Evolutionary conservation across 2,329 filamentous ascomycete species (phyloP), one percentile per base, ranked within the genome.

Genomic region (Leptographium lundbergii): DNA sequence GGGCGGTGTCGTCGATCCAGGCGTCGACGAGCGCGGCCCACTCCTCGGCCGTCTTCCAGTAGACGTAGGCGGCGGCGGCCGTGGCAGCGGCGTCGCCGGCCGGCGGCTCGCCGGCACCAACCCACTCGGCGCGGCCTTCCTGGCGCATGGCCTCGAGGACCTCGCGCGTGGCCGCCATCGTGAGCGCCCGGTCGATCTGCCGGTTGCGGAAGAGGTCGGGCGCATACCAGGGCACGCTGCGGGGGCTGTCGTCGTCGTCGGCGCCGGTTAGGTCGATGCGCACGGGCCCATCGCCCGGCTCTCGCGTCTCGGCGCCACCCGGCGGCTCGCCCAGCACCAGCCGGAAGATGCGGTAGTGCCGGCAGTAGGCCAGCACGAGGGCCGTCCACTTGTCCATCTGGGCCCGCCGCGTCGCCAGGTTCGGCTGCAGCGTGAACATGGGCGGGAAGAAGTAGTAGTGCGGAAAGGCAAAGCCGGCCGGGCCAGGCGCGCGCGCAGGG

Each of bases 1-100:
- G 91, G 4, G 84, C 94, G 61, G 91, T 96, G 62, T 84, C 83
- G 34, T 97, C 91, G 53, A 91, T 87, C 85, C 90, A 97, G 51
- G 77, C 81, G 70, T 87, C 87, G 50, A 97, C 75, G 61, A 85
- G 69, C 39, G 79, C 81, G 2, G 91, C 94, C 92, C 94, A 99
- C 74, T 97, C 92, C 69, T 95, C 89, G 0, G 88, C 86, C 67
- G 83, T 87, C 63, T 82, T 81, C 92, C 92, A 97, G 74, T 85
- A 95, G 3, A 96, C 75, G 79, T 86, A 92, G 39, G 80, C 84
- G 14, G 52, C 56, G 2, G 57, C 14, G 34, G 22, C 17, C 22
- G 29, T 2, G n/a, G 25, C 7, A 17, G 39, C 17, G 1, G 57
- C 14, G 9, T 25, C 32, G n/a, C 1, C 32, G n/a, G 7, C 11